Evolutionary conservation across 306 rosid species (phyloP), one percentile per base, ranked within the genome.

Genomic region (Styphnolobium japonicum): DNA sequence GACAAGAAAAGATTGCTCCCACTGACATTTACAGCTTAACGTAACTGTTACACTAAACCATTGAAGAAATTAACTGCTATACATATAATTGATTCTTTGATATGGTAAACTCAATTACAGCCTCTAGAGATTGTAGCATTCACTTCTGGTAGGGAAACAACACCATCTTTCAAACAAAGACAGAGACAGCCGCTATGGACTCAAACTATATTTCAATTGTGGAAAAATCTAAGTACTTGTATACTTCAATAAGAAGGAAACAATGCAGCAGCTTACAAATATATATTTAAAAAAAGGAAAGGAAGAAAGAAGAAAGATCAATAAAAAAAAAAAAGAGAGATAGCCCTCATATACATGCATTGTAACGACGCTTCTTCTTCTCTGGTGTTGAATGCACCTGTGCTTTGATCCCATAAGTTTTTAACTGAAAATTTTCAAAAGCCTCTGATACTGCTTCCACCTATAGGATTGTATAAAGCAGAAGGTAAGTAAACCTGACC

Each of bases 301-400:
- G 8, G 6, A 22, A 14, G 6, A 34, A 10, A 22, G 21, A 0
- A 45, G 15, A 37, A 29, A 49, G 15, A 10, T 22, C n/a, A 15
- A n/a, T 7, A 8, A 53, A 46, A 1, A 25, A 14, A 9, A 15
- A 14, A 2, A 9, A 5, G 51, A 65, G 46, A 69, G 68, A 53
- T 14, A 12, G 14, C 34, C 21, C 29, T 83, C 65, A 79, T 71
- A 55, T 22, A 18, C 68, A 58, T 16, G 46, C 22, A 76, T 65
- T 76, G 66, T 75, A 57, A 39, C 90, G 89, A 0, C 95, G 94
- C 81, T 87, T 95, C 89, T 94, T 94, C 82, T 88, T 92, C 73
- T 91, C 90, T 7, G 98, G 98, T 18, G 98, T 92, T 11, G 95
- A 85, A 65, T 91, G 94, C 39, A 90, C 92, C 81, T 95, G 98